Base-by-base conservation (phyloP, 192 early-diverging fungal species). In the Coemansia erecta region DNA sequence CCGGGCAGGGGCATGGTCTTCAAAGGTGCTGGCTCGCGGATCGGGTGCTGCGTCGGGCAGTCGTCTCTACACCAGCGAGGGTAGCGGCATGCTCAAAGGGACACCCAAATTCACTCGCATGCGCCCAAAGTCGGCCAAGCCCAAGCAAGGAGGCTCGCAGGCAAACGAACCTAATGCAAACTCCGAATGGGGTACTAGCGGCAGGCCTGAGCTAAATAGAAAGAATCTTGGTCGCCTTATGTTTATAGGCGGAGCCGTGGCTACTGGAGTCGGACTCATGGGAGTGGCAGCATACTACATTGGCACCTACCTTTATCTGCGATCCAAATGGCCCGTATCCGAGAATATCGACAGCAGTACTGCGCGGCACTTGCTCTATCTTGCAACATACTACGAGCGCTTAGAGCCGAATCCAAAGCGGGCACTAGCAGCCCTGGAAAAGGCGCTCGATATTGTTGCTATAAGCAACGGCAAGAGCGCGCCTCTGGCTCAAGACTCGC, bases 31-130 rank as follows among this genome's bases (percentile, higher is more conserved):
- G 14, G 33, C 33, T 19, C 43, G 35, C 35, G 8, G 35, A 8
- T 9, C 35, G 35, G 35, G 35, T 14, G 59, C 50, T 52, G 33
- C 37, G 35, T 28, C 28, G 23, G 49, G 49, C n/a, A 39, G 23
- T 39, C 54, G 37, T 26, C 37, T 37, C n/a, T 42, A 47, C 37
- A 19, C 41, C 31, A 49, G 61, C 42, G 52, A 54, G 19, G 35
- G 43, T 17, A 63, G 44, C 33, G 58, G 59, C 22, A n/a, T 77
- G 48, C 47, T 77, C 13, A 77, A 71, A 39, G 74, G 74, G 6
- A 67, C 61, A 28, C 74, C 74, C 19, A 60, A 65, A 44, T 71
- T 77, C 44, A 77, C 68, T 12, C 50, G 58, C 23, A 50, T 77
- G 19, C 56, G 60, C 47, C 53, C 63, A 17, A 68, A 66, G 42